Conservation (phyloP, 371 early-diverging fungal genomes). For the Coemansia sp. region DNA sequence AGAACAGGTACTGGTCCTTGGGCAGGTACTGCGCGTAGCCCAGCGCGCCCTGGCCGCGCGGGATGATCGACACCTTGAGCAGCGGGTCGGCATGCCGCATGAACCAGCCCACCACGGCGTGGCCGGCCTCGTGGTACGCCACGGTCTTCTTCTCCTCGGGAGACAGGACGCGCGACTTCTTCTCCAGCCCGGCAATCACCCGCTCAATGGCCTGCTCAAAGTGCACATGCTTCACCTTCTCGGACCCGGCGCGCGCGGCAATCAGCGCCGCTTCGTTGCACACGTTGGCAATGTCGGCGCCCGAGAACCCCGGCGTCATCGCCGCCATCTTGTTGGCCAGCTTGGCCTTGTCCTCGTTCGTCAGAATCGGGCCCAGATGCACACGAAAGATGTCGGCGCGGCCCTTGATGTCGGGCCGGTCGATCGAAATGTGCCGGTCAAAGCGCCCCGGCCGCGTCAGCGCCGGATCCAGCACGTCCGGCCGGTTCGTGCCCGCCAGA, state of each 20-base stretch:
- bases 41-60: slow-evolving; percentile 92
- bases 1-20: slow-evolving; percentile 95
- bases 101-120: slow-evolving; percentile 99
- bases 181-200: slow-evolving; percentile 97
- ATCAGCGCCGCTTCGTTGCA: slow-evolving; percentile 99
- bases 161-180: slow-evolving; percentile 91
- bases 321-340: slow-evolving; percentile 86
- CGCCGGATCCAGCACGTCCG: slow-evolving; percentile 97
- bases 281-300: slow-evolving; percentile 97
- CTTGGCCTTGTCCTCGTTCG: slow-evolving; percentile 72
- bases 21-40: slow-evolving; percentile 99
- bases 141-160: slow-evolving; percentile 99
- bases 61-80: slow-evolving; percentile 97
- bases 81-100: slow-evolving; percentile 94
- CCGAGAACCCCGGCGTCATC: slow-evolving; percentile 96
- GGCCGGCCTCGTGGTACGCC: slow-evolving; percentile 99
- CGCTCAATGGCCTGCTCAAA: slow-evolving; percentile 98
- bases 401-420: slow-evolving; percentile 94
- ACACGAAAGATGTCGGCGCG: slow-evolving; percentile 95
- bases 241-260: slow-evolving; percentile 84
- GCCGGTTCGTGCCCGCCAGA: slow-evolving; percentile 99
- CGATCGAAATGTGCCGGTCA: slow-evolving; percentile 97
- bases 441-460: slow-evolving; percentile 98
- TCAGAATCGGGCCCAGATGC: slow-evolving; percentile 92
- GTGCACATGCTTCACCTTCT: slow-evolving; percentile 78